Base-by-base conservation (phyloP, 768 basidiomycete genomes). In the Serendipita vermifera region DNA sequence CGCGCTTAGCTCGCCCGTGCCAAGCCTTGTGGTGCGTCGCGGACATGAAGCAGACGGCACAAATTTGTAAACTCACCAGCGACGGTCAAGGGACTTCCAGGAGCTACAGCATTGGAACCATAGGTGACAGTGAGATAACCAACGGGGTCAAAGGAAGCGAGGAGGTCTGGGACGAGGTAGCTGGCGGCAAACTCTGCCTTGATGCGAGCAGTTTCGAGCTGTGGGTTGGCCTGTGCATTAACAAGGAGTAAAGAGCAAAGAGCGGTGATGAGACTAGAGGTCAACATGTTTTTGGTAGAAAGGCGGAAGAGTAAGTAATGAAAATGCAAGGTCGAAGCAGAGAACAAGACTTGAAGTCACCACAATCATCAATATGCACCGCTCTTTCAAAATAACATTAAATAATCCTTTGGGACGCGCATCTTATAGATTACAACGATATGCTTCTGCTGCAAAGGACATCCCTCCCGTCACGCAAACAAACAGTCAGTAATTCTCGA, bases 121-220 rank as follows among this genome's bases (percentile, higher is more conserved):
- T 71, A 88, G 57, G 72, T 67, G 58, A 83, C 67, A 38, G 69
- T 65, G 54, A 89, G 71, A 38, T 80, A 41, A n/a, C 79, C 83
- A 20, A 65, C 67, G 4, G 85, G 86, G 56, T 69, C 66, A 68
- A 89, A 87, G n/a, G 69, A 66, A 5, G 74, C 24, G 43, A 90
- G 61, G 41, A 84, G 67, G 55, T 75, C 69, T 1, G 88, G 86
- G 38, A 84, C 79, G 59, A 89, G 67, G 48, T 68, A 71, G 15
- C 81, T 72, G 58, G 77, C 75, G 13, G 62, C 67, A 66, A 88
- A 84, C 66, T 87, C 80, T 20, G 85, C 86, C 64, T 82, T 70
- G 54, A 85, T 78, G 33, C 77, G 79, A 56, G 73, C 73, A 43
- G 85, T 69, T 57, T 74, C 73, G 33, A 81, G 59, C 20, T 64